Conservation (phyloP, 345 rosid genomes). For the Euphorbia lathyris region DNA sequence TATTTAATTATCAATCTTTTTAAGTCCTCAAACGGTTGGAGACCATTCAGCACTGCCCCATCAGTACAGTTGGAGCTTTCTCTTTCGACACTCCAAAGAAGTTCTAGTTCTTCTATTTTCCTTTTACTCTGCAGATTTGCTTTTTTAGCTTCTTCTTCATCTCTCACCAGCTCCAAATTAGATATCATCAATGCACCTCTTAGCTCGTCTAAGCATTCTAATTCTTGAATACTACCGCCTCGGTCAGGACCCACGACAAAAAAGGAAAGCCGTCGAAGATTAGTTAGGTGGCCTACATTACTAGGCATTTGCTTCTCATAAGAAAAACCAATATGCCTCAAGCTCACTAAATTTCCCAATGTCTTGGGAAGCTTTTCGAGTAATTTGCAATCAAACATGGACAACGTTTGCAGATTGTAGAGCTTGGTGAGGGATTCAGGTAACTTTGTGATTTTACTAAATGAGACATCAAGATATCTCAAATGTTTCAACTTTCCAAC, state of each 20-base stretch:
- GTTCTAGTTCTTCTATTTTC: not conserved
- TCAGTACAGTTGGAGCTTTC: not conserved
- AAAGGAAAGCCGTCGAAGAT: not conserved
- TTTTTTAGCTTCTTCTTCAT: slow-evolving; percentile 14
- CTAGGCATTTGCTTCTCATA: slow-evolving; percentile 6
- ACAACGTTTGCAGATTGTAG: slow-evolving; percentile 18
- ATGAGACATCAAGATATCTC: slow-evolving; percentile 22
- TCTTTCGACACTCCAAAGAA: not conserved
- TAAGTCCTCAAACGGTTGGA: slow-evolving; percentile 6
- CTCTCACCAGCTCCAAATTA: slow-evolving; percentile 8
- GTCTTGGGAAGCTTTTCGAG: slow-evolving; percentile 1
- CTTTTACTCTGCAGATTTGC: slow-evolving; percentile 4
- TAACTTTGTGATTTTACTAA: not conserved
- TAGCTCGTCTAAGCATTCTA: slow-evolving; percentile 5
- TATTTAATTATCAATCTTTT: slow-evolving; percentile 2
- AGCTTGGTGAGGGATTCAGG: slow-evolving; percentile 15
- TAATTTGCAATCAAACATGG: not conserved
- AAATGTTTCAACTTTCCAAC: slow-evolving; percentile 24
- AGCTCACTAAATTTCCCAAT: not conserved
- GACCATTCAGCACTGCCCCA: slow-evolving; percentile 16
- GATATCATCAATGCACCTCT: not conserved
- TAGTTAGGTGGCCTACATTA: not conserved
- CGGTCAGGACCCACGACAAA: not conserved
- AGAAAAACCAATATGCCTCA: not conserved
- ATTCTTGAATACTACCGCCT: not conserved